Evolutionary conservation across 192 early-diverging fungal species (phyloP), one percentile per base, ranked within the genome.

Genomic region (Coemansia reversa): DNA sequence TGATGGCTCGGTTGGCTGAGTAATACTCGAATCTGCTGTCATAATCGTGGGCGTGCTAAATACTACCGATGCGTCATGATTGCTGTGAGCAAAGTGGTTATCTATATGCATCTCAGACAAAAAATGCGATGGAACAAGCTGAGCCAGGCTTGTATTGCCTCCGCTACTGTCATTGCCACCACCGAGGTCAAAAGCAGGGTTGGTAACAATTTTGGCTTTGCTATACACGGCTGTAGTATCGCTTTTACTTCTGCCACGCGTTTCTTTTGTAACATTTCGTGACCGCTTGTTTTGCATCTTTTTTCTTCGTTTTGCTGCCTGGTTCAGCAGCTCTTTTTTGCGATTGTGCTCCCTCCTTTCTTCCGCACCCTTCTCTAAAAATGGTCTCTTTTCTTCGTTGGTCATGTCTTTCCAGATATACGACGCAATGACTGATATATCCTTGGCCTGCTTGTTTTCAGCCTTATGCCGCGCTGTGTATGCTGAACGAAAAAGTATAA

Each of bases 331-430:
- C 33, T 27, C 55, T 57, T 35, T 90, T 62, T 91, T 88, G 39
- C 72, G 69, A 30, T 89, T 90, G 69, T 92, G 91, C 18, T 90
- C 77, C 24, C 70, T 69, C 56, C 89, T 90, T 65, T 92, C 90
- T 52, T 76, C 75, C 1, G 76, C 65, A 8, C 87, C 86, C 49
- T 79, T 82, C 39, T 87, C 55, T 25, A 69, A 61, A 78, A 85
- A 90, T 23, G 78, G 84, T 23, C 65, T 63, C 9, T 76, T 71
- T 25, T 87, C 72, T 23, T 76, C 73, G 2, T 64, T 70, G 5
- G 84, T 60, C 84, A 92, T 84, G 11, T 75, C 77, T 23, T 79
- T 71, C 90, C 90, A 92, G 58, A 79, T 72, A 55, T 79, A 33
- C 5, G 52, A 60, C 14, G 67, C 67, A 18, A 49, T 19, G 19